phyloP scores from a whole-genome alignment of 2,329 filamentous ascomycete species.

The Hymenoscyphus repandus region DNA sequence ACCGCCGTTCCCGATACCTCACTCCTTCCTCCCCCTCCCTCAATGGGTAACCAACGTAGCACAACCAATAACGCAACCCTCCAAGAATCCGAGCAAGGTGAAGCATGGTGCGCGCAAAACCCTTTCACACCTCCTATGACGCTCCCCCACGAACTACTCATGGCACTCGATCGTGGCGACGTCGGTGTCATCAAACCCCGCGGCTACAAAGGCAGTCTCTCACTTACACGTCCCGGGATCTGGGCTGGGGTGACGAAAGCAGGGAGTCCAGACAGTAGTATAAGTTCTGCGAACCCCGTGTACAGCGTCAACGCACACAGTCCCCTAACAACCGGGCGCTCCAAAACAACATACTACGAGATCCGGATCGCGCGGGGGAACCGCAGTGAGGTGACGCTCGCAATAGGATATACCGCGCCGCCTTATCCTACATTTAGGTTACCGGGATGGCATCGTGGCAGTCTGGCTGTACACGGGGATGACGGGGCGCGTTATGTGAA shows the following conservation, averaged over 20 bases:
- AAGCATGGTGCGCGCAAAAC: conserved; percentile 58
- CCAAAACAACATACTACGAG: conserved; percentile 67
- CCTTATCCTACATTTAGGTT: conserved; percentile 75
- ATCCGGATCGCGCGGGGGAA: conserved; percentile 47
- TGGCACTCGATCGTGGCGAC: conserved; percentile 46
- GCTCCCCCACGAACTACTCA: conserved; percentile 41
- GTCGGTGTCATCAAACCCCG: conserved; percentile 49
- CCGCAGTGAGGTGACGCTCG: conserved; percentile 44
- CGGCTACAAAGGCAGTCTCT: conserved; percentile 43
- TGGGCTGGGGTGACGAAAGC: conserved; percentile 43
- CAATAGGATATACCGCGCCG: conserved; percentile 64
- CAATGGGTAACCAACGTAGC: conserved; percentile 59
- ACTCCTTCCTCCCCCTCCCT: conserved; percentile 67
- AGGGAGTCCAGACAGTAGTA: conserved; percentile 53
- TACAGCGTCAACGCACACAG: conserved; percentile 58
- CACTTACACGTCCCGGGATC: conserved; percentile 41
- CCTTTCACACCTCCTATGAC: conserved; percentile 50
- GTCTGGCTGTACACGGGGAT: conserved; percentile 72
- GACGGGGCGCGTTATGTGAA: conserved; percentile 74
- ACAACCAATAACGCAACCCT: conserved; percentile 65
- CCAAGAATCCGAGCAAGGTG: conserved; percentile 58
- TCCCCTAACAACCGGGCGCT: conserved; percentile 41
- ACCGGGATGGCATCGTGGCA: conserved; percentile 76
- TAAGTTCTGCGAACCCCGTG: conserved; percentile 64
- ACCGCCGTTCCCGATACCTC: conserved; percentile 66